phyloP scores from a whole-genome alignment of 1,284 basidiomycete genomes.

The Tilletia caries region DNA sequence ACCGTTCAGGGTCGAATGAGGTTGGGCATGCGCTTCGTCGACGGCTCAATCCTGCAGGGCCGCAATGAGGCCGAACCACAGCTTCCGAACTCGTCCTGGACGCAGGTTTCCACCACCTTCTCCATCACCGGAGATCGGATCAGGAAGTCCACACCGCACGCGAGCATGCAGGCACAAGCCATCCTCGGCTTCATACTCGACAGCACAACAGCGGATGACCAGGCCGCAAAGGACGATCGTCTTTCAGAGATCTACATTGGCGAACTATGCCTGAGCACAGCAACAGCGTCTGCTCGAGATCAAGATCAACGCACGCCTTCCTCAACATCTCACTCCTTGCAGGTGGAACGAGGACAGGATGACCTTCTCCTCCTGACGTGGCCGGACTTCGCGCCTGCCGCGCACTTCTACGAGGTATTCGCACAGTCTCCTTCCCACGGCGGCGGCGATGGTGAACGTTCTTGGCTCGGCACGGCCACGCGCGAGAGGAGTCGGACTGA shows the following conservation, averaged over 20 bases:
- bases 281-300: too few species aligned
- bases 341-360: background rate
- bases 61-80: background rate
- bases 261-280: background rate
- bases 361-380: slow-evolving; percentile 14
- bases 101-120: background rate
- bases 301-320: background rate
- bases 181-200: background rate
- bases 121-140: background rate
- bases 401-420: slow-evolving; percentile 21
- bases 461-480: slow-evolving; percentile 13
- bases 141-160: background rate
- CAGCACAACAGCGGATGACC: background rate
- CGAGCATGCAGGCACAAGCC: background rate
- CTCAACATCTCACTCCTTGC: background rate
- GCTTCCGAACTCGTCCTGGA: background rate
- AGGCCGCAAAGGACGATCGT: background rate
- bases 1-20: background rate
- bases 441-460: background rate
- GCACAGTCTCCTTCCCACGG: background rate
- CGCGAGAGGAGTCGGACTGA: slow-evolving; percentile 5
- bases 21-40: background rate
- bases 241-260: background rate
- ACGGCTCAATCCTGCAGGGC: background rate
- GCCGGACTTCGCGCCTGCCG: slow-evolving; percentile 21